phyloP scores from a whole-genome alignment of 2,329 filamentous ascomycete species.

The Conoideocrella luteorostrata region DNA sequence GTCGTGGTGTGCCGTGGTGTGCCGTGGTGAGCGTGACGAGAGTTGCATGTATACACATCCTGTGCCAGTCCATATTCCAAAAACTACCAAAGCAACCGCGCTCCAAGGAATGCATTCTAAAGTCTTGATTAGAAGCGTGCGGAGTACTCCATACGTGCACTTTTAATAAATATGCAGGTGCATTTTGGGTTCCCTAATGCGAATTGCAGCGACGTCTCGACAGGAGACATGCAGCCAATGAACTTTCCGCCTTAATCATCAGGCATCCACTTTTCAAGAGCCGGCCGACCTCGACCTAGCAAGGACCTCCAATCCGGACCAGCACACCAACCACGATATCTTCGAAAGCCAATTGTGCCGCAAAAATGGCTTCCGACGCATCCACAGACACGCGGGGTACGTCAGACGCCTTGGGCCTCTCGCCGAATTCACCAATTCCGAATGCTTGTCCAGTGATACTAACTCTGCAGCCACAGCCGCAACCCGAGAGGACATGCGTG shows the following conservation, averaged over 20 bases:
- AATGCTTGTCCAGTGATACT: background rate
- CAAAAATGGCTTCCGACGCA: constrained; percentile 31
- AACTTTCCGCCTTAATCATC: constrained; percentile 15
- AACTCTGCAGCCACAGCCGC: constrained; percentile 46
- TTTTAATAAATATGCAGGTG: too few relatives aligned
- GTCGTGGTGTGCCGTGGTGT: too few relatives aligned
- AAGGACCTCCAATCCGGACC: constrained; percentile 20
- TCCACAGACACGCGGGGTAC: constrained; percentile 32
- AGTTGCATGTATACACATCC: too few relatives aligned
- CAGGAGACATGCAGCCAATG: background rate
- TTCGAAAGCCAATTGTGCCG: constrained; percentile 27
- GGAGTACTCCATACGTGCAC: too few relatives aligned
- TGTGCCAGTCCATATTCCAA: too few relatives aligned
- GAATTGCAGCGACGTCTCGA: too few relatives aligned
- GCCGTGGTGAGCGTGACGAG: too few relatives aligned
- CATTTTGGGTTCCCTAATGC: too few relatives aligned
- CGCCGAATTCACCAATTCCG: background rate
- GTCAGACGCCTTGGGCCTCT: constrained; percentile 12
- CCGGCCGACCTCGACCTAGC: constrained; percentile 23
- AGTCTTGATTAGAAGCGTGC: too few relatives aligned
- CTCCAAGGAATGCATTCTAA: too few relatives aligned
- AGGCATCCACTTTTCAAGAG: constrained; percentile 18
- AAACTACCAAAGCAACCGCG: too few relatives aligned
- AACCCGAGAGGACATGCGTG: constrained; percentile 88
- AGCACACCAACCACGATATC: constrained; percentile 19